These are phyloP conservation scores for Dictyostelium capitatum DNA, from an alignment of 78 protist genomes.

Conservation along the genomic window DNA sequence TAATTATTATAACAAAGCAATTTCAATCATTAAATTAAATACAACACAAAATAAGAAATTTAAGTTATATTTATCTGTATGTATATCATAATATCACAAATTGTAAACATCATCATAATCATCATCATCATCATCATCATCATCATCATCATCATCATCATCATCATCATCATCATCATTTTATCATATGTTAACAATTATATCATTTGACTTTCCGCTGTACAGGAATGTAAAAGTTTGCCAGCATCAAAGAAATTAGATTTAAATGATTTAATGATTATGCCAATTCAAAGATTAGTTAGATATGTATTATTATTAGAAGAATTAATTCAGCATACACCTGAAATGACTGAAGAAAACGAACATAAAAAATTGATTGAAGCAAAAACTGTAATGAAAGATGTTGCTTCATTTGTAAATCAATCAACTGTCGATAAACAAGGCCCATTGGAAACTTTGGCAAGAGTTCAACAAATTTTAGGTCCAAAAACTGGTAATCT, in stretches of 20 bases:
- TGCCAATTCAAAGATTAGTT: conserved; percentile 74
- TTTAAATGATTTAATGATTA: conserved; percentile 74
- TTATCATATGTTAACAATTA: neutral
- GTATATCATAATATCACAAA: neutral
- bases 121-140: too few species aligned
- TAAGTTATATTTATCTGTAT: conserved; percentile 51
- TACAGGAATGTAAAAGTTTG: conserved; percentile 69
- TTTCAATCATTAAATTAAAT: conserved; percentile 26
- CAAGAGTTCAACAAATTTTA: conserved; percentile 45
- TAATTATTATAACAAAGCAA: conserved; percentile 65
- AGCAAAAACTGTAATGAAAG: conserved; percentile 67
- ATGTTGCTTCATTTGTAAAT: conserved; percentile 64
- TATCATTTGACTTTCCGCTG: too few species aligned
- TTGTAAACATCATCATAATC: too few species aligned
- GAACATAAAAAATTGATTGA: conserved; percentile 20
- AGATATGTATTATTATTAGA: conserved; percentile 77
- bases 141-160: too few species aligned
- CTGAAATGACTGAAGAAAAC: neutral
- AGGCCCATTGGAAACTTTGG: neutral
- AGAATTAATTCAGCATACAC: conserved; percentile 63
- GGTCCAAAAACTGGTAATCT: conserved; percentile 59
- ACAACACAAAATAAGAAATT: conserved; percentile 39
- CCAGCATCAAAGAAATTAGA: conserved; percentile 64
- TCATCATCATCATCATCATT: too few species aligned
- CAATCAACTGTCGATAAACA: conserved; percentile 22